phyloP scores from a whole-genome alignment of 306 rosid species.

The Rubus parviflorus region DNA sequence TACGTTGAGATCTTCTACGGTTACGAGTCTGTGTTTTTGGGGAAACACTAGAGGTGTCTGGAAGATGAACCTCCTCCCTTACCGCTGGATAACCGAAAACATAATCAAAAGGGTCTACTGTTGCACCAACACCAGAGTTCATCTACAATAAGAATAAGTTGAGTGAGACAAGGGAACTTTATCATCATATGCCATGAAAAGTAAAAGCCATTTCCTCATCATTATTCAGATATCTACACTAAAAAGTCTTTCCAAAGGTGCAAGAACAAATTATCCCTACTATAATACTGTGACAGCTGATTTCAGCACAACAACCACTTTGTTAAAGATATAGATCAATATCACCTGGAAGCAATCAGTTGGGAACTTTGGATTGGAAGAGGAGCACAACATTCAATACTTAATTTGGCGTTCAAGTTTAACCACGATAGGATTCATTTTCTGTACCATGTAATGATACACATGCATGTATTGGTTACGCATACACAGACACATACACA shows the following conservation, averaged over 20 bases:
- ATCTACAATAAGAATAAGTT: constrained; percentile 30
- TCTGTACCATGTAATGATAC: not conserved
- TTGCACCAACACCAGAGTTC: constrained; percentile 36
- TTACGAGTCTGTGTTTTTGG: constrained; percentile 37
- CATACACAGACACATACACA: not conserved
- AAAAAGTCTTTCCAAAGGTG: not conserved
- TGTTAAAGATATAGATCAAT: not conserved
- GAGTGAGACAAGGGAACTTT: constrained; percentile 1
- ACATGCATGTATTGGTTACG: not conserved
- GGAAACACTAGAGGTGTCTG: constrained; percentile 36
- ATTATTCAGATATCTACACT: not conserved
- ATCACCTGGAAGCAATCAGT: not conserved
- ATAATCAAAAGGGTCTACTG: constrained; percentile 63
- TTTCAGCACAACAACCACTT: not conserved
- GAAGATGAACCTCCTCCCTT: constrained; percentile 50
- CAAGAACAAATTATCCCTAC: not conserved
- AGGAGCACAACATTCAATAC: no score
- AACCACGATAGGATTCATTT: not conserved
- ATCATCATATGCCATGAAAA: not conserved
- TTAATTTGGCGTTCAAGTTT: no score
- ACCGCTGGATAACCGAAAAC: constrained; percentile 51
- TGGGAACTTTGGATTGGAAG: no score
- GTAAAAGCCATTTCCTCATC: not conserved
- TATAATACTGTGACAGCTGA: not conserved
- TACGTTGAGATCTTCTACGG: constrained; percentile 63